Evolutionary conservation across 108 stramenopile species (phyloP).

Genomic region (Discostella pseudostelligera): DNA sequence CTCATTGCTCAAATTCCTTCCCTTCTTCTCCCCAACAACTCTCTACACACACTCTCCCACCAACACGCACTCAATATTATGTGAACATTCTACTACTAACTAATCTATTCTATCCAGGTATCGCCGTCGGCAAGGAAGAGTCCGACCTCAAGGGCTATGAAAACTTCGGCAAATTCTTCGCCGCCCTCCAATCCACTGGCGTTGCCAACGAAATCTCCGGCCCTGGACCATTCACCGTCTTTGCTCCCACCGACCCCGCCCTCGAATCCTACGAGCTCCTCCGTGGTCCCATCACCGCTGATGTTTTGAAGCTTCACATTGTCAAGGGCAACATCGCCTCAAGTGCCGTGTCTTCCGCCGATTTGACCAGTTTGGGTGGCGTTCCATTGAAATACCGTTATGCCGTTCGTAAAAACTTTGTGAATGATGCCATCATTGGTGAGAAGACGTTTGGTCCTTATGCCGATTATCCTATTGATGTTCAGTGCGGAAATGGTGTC

Average conservation of each 20-base stretch:
- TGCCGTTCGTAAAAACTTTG: slow-evolving; percentile 69
- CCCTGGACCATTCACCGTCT: slow-evolving; percentile 62
- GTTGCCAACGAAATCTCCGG: slow-evolving; percentile 48
- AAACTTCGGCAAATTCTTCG: slow-evolving; percentile 59
- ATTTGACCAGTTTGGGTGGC: slow-evolving; percentile 51
- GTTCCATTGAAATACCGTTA: slow-evolving; percentile 47
- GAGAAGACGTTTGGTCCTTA: slow-evolving; percentile 58
- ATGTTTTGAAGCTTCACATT: slow-evolving; percentile 58
- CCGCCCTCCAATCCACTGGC: slow-evolving; percentile 48
- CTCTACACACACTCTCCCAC: too few relatives aligned
- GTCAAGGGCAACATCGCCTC: slow-evolving; percentile 52
- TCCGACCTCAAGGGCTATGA: slow-evolving; percentile 71
- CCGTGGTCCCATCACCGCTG: slow-evolving; percentile 51
- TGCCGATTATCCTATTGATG: slow-evolving; percentile 60
- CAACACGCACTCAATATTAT: too few relatives aligned
- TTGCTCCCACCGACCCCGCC: slow-evolving; percentile 65
- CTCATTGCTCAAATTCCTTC: too few relatives aligned
- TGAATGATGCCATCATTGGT: slow-evolving; percentile 74
- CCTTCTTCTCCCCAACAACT: too few relatives aligned
- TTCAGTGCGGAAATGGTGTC: slow-evolving; percentile 59
- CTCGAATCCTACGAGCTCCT: slow-evolving; percentile 50
- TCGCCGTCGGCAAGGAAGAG: slow-evolving; percentile 66
- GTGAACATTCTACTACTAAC: too few relatives aligned
- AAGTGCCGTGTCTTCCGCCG: slow-evolving; percentile 29
- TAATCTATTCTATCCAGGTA: too few relatives aligned